Evolutionary conservation across 129 eudicot species (phyloP), one percentile per base, ranked within the genome.

Genomic region (Silybum marianum): DNA sequence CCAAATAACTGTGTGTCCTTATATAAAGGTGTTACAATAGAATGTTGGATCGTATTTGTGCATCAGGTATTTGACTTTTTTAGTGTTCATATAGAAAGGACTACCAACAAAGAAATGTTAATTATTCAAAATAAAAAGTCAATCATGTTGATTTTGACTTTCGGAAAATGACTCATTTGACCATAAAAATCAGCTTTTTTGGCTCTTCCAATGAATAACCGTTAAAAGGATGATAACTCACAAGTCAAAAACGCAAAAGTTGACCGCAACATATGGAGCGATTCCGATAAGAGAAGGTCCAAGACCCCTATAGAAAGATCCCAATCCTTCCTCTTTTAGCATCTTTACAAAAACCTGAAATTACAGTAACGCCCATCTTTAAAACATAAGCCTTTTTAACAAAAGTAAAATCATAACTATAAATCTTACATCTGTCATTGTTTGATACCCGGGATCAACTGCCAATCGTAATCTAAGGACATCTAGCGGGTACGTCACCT

Each of bases 251-350:
- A 92, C 92, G 54, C 97, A 95, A 78, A 95, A 95, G 88, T 95
- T 95, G 85, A 95, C 93, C n/a, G 97, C 99, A 86, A 95, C 91
- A 19, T 92, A 95, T 75, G 99, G 99, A 9, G 99, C 97, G 80
- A 95, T 92, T 76, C 97, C 97, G 72, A 95, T 88, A 65, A 95
- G 97, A 67, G 97, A 90, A 78, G 99, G 97, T 72, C 94, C 97
- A 68, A 95, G 89, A 83, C 97, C 97, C 77, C 85, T 85, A 76
- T 92, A 92, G 78, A 89, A 95, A 19, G 99, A 87, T 71, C 85
- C 90, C 79, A 91, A 22, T 69, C 99, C 99, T 89, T 95, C 97
- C 79, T 95, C 97, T 85, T 87, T 92, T 80, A 92, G 77, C 96
- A 95, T 92, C 88, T 84, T 90, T 69, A 90, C 30, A 62, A 88